phyloP scores from a whole-genome alignment of 2,329 filamentous ascomycete species.

The Pseudocercospora crystallina region DNA sequence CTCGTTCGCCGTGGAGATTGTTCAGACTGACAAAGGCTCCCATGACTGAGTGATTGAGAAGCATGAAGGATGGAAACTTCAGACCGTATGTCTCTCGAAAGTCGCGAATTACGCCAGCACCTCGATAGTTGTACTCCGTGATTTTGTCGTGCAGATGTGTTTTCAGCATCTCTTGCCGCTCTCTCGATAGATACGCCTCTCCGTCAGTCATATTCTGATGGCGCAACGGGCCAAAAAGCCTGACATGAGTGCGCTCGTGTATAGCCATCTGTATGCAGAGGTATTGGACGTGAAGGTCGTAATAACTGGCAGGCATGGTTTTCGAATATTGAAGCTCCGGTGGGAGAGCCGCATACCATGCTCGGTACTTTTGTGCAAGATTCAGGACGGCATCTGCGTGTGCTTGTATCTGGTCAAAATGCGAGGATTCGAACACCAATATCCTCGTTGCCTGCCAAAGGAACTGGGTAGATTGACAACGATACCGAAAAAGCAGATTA shows the following conservation, averaged over 20 bases:
- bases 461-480: constrained; percentile 1
- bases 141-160: not conserved
- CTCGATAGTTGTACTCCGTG: constrained; percentile 3
- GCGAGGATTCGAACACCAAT: constrained; percentile 3
- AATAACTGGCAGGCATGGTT: constrained; percentile 1
- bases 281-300: constrained; percentile 9
- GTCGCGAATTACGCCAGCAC: constrained; percentile 3
- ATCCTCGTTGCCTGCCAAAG: constrained; percentile 8
- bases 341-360: constrained; percentile 1
- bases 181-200: not conserved
- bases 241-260: constrained; percentile 7
- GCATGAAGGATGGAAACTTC: constrained; percentile 5
- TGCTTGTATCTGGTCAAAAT: constrained; percentile 2
- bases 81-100: constrained; percentile 8
- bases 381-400: not conserved
- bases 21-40: constrained; percentile 8
- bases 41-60: constrained; percentile 10
- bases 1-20: not conserved
- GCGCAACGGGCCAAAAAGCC: constrained; percentile 4
- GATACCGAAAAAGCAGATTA: constrained; percentile 4
- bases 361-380: not conserved
- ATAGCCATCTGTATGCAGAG: constrained; percentile 8
- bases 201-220: not conserved
- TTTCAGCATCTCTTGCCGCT: not conserved
- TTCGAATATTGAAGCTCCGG: not conserved